Base-by-base conservation (phyloP, 139 green algal genomes). In the Deuterostichococcus epilithicus region DNA sequence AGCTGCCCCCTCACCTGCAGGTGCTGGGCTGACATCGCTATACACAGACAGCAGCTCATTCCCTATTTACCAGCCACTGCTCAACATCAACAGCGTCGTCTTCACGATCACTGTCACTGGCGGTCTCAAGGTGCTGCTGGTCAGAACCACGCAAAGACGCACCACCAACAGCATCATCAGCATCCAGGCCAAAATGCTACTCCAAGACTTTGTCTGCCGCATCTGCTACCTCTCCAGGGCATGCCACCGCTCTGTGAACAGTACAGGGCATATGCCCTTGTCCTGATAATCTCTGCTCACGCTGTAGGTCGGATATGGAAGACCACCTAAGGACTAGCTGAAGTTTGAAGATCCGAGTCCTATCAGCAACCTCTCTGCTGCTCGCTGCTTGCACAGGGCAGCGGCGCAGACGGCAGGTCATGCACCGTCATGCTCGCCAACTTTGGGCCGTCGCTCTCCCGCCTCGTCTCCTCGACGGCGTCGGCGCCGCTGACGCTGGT, bases 361-460 rank as follows among this genome's bases (percentile, higher is more conserved):
- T 13, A 52, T 52, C 10, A 52, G 13, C 42, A 52, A 52, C 42
- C 8, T 25, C 52, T n/a, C 13, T 28, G 18, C 52, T 20, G 18
- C 5, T 28, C 18, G 5, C n/a, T 28, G 8, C 18, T 28, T 63
- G 52, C 52, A 63, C 28, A 63, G 52, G 78, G 72, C 34, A 70
- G 30, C 42, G 34, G 35, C 6, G n/a, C 65, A 26, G 39, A 68
- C 23, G 44, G 63, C 26, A 26, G 33, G 44, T 66, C 68, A 6
- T 72, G 75, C 32, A 47, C 33, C 25, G 28, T 79, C 47, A 74
- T 78, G 76, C 73, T 65, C 23, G 72, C 73, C 28, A 60, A n/a
- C 15, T 79, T 78, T 52, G 68, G 70, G 23, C 58, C 69, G n/a
- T 32, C 25, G 35, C 8, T 67, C 8, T 3, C 68, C 18, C 26